Conservation (phyloP, 177 flowering plant genomes). For the Vitis hybrid region DNA sequence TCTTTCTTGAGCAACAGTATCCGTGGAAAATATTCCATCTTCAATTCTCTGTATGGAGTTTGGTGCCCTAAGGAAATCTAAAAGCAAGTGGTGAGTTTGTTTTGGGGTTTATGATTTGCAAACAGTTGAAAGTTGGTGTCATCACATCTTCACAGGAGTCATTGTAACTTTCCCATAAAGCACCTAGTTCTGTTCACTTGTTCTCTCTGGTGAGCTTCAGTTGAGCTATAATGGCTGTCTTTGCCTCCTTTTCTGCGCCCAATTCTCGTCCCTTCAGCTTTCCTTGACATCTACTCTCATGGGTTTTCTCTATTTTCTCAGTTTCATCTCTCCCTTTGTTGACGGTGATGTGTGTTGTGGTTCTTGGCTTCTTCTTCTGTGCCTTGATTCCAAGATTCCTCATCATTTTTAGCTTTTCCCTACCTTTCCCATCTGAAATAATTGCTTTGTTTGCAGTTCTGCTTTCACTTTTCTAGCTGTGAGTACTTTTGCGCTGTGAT, state of each 20-base stretch:
- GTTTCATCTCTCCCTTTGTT: neutral
- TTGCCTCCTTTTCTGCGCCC: neutral
- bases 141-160: too few species aligned
- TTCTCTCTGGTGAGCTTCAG: neutral
- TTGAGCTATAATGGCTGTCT: neutral
- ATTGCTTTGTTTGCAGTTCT: neutral
- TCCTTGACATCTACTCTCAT: neutral
- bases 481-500: neutral
- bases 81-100: too few species aligned
- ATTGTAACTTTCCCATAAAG: too few species aligned
- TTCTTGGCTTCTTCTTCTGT: too few species aligned
- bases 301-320: constrained; percentile 1
- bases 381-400: constrained; percentile 5
- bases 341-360: too few species aligned
- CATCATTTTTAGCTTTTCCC: neutral
- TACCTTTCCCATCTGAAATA: constrained; percentile 1
- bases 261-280: neutral
- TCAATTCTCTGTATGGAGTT: too few species aligned
- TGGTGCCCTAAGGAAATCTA: too few species aligned
- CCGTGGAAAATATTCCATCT: too few species aligned
- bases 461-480: neutral
- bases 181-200: neutral
- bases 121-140: too few species aligned
- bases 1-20: too few species aligned
- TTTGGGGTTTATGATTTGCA: too few species aligned